phyloP scores from a whole-genome alignment of 2,329 filamentous ascomycete species.

The Penicillium polonicum region DNA sequence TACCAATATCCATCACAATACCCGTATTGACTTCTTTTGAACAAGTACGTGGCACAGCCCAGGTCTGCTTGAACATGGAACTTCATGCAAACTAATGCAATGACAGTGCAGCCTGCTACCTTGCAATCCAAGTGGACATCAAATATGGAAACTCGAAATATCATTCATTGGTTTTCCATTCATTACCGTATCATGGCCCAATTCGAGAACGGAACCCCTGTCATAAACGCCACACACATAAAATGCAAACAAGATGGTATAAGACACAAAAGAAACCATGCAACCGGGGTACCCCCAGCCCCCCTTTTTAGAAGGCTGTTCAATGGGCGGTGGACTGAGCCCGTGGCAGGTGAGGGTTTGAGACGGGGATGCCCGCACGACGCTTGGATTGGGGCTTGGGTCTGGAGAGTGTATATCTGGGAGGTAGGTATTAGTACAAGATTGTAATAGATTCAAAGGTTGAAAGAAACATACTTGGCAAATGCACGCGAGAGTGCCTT shows the following conservation, averaged over 20 bases:
- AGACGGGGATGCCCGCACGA: constrained; percentile 36
- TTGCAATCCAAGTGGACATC: neutral
- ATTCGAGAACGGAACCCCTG: constrained; percentile 6
- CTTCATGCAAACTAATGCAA: too few species aligned
- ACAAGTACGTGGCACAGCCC: too few species aligned
- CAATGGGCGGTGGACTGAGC: constrained; percentile 17
- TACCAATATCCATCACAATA: too few species aligned
- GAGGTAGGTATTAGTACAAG: constrained; percentile 10
- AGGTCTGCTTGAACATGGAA: too few species aligned
- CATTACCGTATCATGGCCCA: constrained; percentile 21
- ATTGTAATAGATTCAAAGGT: neutral
- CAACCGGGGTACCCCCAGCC: neutral
- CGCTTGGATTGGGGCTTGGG: constrained; percentile 43
- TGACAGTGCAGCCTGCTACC: neutral
- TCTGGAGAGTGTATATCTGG: constrained; percentile 41
- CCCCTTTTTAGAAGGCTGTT: neutral
- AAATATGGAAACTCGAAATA: neutral
- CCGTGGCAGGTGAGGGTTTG: constrained; percentile 30
- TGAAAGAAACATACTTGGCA: constrained; percentile 75
- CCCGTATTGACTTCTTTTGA: too few species aligned
- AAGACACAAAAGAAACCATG: constrained; percentile 19
- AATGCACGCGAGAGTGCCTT: constrained; percentile 92
- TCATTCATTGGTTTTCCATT: constrained; percentile 14
- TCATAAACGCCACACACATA: constrained; percentile 17
- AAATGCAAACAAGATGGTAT: constrained; percentile 29